A percentile compares a stretch with the other conserved stretches of the same genome.
These are phyloP conservation scores for Herpotrichia juniperi DNA, from an alignment of 2,329 filamentous ascomycete species.

Conservation along the genomic window DNA sequence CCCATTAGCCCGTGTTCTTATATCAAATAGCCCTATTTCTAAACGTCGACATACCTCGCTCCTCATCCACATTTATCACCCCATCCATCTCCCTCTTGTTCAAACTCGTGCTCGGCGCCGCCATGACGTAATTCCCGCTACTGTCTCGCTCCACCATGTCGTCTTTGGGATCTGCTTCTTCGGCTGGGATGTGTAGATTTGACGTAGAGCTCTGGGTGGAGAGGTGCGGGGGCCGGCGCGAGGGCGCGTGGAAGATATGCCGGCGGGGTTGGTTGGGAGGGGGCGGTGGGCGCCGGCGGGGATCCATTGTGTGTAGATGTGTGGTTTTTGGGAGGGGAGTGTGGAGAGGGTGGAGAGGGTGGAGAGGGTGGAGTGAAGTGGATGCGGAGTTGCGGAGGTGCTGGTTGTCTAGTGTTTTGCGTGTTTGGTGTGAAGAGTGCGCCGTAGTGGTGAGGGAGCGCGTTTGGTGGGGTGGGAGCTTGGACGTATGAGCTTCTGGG, in stretches of 20 bases:
- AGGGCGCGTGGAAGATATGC: constrained; percentile 33
- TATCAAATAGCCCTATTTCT: no score
- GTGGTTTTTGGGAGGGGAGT: constrained; percentile 9
- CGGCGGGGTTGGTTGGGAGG: constrained; percentile 25
- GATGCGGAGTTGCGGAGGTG: neutral
- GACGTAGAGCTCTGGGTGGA: constrained; percentile 10
- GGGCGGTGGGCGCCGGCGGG: constrained; percentile 30
- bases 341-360: constrained; percentile 21
- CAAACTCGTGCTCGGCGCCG: constrained; percentile 31
- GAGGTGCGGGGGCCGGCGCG: constrained; percentile 25
- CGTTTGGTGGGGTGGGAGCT: constrained; percentile 1
- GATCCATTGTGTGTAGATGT: constrained; percentile 18
- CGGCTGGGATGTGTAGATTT: constrained; percentile 18
- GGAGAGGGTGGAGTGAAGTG: constrained; percentile 7
- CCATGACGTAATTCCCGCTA: constrained; percentile 54
- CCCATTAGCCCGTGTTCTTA: constrained; percentile 4
- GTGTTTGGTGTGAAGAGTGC: constrained; percentile 17
- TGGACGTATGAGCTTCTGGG: neutral
- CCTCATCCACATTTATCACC: constrained; percentile 34
- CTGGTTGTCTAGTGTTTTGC: constrained; percentile 20
- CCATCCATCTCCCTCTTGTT: constrained; percentile 17
- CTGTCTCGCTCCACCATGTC: constrained; percentile 59
- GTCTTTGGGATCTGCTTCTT: constrained; percentile 40
- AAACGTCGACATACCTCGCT: constrained; percentile 34
- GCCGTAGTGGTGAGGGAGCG: constrained; percentile 14